Evolutionary conservation across 108 stramenopile species (phyloP), one percentile per base, ranked within the genome.

Genomic region (Heterococcus sp.): DNA sequence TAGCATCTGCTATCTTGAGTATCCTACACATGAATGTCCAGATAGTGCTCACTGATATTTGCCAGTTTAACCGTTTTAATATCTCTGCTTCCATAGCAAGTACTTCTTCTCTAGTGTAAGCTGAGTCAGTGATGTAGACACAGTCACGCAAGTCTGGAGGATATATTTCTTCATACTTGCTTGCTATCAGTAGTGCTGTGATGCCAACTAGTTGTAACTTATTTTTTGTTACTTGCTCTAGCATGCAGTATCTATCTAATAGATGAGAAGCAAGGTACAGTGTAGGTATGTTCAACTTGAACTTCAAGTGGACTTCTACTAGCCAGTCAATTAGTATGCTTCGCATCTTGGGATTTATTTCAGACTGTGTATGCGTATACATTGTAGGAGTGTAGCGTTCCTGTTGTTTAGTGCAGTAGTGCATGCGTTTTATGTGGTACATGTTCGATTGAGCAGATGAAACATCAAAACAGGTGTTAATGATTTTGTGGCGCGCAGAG

Each of bases 301-400:
- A 88, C 69, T 87, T 87, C 35, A 85, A 75, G 84, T 88, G 88
- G 40, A 88, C 83, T 38, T 88, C 88, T 38, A 88, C 83, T 38
- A 88, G 63, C 88, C 88, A 88, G 83, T 88, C 86, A 31, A 88
- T 86, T 28, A 88, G 84, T 65, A 88, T 86, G 28, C 84, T 73
- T 26, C 88, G 86, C 85, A 88, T 88, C 58, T 83, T 82, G 72
- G 38, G 67, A 46, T 78, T 85, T 63, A 88, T 87, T 38, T 88
- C 86, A 34, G 36, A 26, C 83, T 86, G 85, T 11, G 66, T 63
- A 35, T 46, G 40, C 78, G 87, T 84, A 79, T 88, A 86, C 65
- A 86, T 75, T 5, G 63, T 76, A 14, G 83, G 75, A 0, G 83
- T 71, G 35, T 63, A 76, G 34, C 76, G 75, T 32, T 69, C 75